Percentiles rank a stretch among this genome's conserved stretches.
These are phyloP conservation scores for Cutaneotrichosporon cyanovorans DNA, from an alignment of 1,284 basidiomycete genomes.

Conservation along the genomic window DNA sequence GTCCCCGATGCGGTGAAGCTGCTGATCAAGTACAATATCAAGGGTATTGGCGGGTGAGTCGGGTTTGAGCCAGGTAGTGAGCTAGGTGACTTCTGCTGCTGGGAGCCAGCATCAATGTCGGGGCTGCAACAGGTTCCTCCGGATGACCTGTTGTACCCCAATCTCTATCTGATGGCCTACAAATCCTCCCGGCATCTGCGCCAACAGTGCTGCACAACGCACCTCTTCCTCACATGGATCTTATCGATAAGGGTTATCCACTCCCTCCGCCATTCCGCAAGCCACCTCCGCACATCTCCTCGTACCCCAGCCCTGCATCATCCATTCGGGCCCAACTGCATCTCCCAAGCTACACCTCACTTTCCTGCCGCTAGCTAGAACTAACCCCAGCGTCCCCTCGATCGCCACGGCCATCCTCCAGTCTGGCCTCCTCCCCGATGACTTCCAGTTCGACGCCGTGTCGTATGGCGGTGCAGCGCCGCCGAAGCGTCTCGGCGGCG, in stretches of 20 bases:
- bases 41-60: slow-evolving; percentile 35
- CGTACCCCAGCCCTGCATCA: too few relatives aligned
- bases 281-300: too few relatives aligned
- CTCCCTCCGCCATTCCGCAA: too few relatives aligned
- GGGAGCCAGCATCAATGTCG: background rate
- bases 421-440: slow-evolving; percentile 20
- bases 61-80: too few relatives aligned
- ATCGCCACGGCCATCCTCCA: slow-evolving; percentile 32
- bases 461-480: slow-evolving; percentile 41
- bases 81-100: background rate
- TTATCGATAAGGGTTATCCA: too few relatives aligned
- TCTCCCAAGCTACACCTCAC: too few relatives aligned
- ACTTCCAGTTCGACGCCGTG: slow-evolving; percentile 25
- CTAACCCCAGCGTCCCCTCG: slow-evolving; percentile 28
- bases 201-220: too few relatives aligned
- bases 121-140: too few relatives aligned
- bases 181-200: too few relatives aligned
- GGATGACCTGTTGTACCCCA: background rate
- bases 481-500: slow-evolving; percentile 27
- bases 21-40: slow-evolving; percentile 25
- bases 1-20: slow-evolving; percentile 26
- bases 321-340: too few relatives aligned
- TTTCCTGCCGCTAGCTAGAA: background rate
- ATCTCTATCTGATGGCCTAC: background rate
- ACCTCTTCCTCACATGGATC: too few relatives aligned